Evolutionary conservation across 441 rosid genomes (phyloP), one percentile per base, ranked within the genome.

Genomic region (Manihot esculenta): DNA sequence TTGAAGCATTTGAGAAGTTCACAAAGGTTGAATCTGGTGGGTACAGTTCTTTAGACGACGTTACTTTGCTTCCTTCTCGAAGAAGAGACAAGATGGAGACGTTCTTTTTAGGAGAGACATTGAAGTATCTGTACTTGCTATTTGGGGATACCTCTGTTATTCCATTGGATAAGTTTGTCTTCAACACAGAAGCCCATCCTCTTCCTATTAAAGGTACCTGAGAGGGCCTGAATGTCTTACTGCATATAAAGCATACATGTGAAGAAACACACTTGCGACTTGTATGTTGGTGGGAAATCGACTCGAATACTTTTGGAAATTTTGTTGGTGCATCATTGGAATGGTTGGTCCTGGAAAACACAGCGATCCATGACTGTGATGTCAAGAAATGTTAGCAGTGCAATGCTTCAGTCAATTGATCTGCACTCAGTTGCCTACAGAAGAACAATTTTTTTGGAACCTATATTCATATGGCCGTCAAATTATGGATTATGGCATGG

Each of bases 51-150:
- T 73, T 91, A 59, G 90, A 92, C 35, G 96, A 89, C 76, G 98
- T 95, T 70, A 95, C 96, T 15, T 76, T 53, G 30, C 74, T 91
- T 60, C 97, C 97, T 84, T 96, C 98, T 78, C 89, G 3, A 21
- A 83, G 80, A 77, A 87, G 96, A 82, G 97, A 92, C 87, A 92
- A 91, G 85, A 92, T 92, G 96, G 98, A 89, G 81, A 89, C 99
- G 3, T 95, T 92, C 81, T 92, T 88, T 80, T 84, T 91, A 73
- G 96, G 99, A 38, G 96, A 95, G 84, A 92, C 97, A 0, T 76
- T 95, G 79, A 91, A 92, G 67, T 92, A 92, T 73, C 78, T 91
- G 53, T 95, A 95, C 85, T 87, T 93, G 88, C 87, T 95, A 63
- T 95, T 95, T 82, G 95, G 88, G 68, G 90, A 90, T 76, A 87